These are phyloP conservation scores for Colletotrichum chrysophilum DNA, from an alignment of 2,329 filamentous ascomycete species.

Conservation along the genomic window DNA sequence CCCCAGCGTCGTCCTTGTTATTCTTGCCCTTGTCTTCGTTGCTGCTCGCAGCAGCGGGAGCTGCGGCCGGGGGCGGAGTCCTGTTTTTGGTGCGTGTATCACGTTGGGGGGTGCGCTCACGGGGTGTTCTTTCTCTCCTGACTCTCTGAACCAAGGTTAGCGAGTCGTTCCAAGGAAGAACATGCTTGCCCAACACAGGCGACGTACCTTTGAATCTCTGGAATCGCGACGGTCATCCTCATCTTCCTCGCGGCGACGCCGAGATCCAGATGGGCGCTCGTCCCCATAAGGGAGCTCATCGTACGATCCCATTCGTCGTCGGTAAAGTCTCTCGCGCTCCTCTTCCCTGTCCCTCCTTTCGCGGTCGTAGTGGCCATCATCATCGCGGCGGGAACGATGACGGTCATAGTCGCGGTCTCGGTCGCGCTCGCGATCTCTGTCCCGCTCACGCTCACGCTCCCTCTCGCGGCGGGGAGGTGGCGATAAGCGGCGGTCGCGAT, in stretches of 20 bases:
- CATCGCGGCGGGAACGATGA: slow-evolving; percentile 62
- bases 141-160: slow-evolving; percentile 54
- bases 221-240: slow-evolving; percentile 73
- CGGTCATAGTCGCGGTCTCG: slow-evolving; percentile 53
- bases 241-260: slow-evolving; percentile 80
- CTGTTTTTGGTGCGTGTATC: slow-evolving; percentile 63
- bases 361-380: slow-evolving; percentile 77
- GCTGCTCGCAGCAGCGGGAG: slow-evolving; percentile 25
- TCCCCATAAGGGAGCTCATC: slow-evolving; percentile 94
- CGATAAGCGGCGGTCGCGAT: slow-evolving; percentile 50
- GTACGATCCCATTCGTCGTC: slow-evolving; percentile 79
- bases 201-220: slow-evolving; percentile 69
- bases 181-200: neutral
- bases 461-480: slow-evolving; percentile 41
- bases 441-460: slow-evolving; percentile 25
- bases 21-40: slow-evolving; percentile 24
- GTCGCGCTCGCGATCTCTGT: slow-evolving; percentile 37
- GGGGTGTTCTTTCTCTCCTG: slow-evolving; percentile 61
- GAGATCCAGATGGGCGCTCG: slow-evolving; percentile 66
- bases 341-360: slow-evolving; percentile 89
- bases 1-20: slow-evolving; percentile 59
- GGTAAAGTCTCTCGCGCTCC: slow-evolving; percentile 87
- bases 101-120: slow-evolving; percentile 66
- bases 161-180: neutral
- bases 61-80: slow-evolving; percentile 48